Evolutionary conservation across 2,329 filamentous ascomycete genomes (phyloP).

Genomic region (Akanthomyces uredinophilus): DNA sequence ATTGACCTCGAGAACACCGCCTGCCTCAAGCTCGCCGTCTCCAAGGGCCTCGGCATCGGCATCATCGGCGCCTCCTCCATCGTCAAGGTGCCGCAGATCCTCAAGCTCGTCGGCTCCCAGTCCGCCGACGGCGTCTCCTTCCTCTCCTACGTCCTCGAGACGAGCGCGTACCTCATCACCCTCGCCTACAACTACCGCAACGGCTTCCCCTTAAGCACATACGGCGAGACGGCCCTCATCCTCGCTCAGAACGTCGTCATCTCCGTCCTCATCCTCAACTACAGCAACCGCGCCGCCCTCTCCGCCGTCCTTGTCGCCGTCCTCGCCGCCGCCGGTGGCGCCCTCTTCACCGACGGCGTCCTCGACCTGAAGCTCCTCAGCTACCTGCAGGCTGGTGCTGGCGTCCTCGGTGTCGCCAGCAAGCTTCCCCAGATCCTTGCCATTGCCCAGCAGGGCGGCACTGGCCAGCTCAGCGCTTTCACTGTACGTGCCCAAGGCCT

Average conservation of each 20-base stretch:
- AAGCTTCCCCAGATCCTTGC: slow-evolving; percentile 92
- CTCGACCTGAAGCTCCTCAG: slow-evolving; percentile 63
- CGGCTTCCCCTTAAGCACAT: slow-evolving; percentile 92
- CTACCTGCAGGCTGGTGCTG: slow-evolving; percentile 79
- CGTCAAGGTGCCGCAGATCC: slow-evolving; percentile 94
- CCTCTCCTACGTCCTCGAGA: slow-evolving; percentile 89
- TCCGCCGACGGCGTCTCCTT: slow-evolving; percentile 84
- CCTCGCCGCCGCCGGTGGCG: slow-evolving; percentile 62
- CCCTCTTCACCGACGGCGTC: slow-evolving; percentile 63
- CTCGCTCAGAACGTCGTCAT: slow-evolving; percentile 90
- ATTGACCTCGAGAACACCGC: slow-evolving; percentile 70
- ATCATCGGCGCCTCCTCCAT: slow-evolving; percentile 87
- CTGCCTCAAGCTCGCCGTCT: slow-evolving; percentile 85
- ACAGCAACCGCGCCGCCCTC: slow-evolving; percentile 60
- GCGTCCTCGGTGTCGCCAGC: slow-evolving; percentile 75
- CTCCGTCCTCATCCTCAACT: slow-evolving; percentile 78
- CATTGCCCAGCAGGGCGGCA: slow-evolving; percentile 79
- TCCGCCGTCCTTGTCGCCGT: slow-evolving; percentile 76
- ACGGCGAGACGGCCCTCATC: slow-evolving; percentile 90
- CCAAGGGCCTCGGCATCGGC: slow-evolving; percentile 86
- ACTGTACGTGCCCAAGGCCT: slow-evolving; percentile 57
- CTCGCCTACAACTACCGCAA: slow-evolving; percentile 90
- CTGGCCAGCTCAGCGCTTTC: slow-evolving; percentile 93
- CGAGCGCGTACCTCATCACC: slow-evolving; percentile 77
- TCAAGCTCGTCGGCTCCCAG: slow-evolving; percentile 79